Conservation (phyloP, 495 filamentous ascomycete genomes). For the Neurospora discreta region DNA sequence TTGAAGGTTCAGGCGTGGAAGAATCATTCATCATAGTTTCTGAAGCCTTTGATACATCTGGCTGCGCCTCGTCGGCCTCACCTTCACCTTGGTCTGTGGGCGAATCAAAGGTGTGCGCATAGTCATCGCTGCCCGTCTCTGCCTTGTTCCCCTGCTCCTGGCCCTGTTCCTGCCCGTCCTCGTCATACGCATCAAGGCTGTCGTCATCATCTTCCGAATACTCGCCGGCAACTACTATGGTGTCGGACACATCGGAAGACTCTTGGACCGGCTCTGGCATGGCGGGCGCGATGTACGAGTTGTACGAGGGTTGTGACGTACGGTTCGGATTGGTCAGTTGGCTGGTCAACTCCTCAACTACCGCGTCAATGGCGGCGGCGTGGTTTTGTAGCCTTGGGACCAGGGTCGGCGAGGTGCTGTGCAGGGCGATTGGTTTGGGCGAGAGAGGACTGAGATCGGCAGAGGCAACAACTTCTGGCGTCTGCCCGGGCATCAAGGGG, state of each 20-base stretch:
- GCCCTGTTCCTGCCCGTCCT: constrained; percentile 11
- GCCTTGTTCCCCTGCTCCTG: constrained; percentile 5
- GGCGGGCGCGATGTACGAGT: not conserved
- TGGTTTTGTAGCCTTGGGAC: constrained; percentile 30
- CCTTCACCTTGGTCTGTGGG: constrained; percentile 19
- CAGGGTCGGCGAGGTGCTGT: constrained; percentile 22
- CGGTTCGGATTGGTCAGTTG: not conserved
- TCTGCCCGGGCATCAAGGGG: constrained; percentile 25
- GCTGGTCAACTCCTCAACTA: not conserved
- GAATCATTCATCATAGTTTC: constrained; percentile 26
- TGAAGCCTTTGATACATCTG: constrained; percentile 32
- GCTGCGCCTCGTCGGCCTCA: constrained; percentile 23
- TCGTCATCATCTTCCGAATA: constrained; percentile 20
- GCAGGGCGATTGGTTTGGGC: constrained; percentile 16
- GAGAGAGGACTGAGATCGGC: constrained; percentile 27
- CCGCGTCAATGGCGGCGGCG: constrained; percentile 12
- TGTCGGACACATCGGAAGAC: constrained; percentile 12
- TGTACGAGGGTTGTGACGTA: not conserved
- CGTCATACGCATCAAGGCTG: constrained; percentile 24
- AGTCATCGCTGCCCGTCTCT: constrained; percentile 31
- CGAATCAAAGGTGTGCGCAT: constrained; percentile 38
- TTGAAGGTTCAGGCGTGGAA: constrained; percentile 21
- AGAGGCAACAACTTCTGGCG: constrained; percentile 24
- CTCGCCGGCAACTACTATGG: constrained; percentile 21
- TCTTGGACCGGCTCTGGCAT: constrained; percentile 10